phyloP scores from a whole-genome alignment of 768 basidiomycete genomes.

The Boletus rex-veris region DNA sequence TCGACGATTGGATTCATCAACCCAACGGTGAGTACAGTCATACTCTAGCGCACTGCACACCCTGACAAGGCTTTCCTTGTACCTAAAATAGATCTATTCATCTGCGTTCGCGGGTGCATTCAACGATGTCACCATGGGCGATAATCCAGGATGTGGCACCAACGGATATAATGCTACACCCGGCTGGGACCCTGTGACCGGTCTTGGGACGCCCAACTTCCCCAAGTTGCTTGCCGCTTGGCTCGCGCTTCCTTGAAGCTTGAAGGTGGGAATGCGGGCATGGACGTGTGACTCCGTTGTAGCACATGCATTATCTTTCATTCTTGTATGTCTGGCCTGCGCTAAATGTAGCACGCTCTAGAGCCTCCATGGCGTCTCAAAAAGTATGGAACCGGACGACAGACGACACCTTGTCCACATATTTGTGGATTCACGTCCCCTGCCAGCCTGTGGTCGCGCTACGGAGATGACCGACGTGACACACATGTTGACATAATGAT shows the following conservation, averaged over 20 bases:
- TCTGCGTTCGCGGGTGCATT: neutral
- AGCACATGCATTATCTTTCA: no score
- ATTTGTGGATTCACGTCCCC: no score
- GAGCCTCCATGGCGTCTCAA: no score
- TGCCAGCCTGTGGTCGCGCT: no score
- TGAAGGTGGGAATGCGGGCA: neutral
- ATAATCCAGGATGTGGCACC: conserved; percentile 43
- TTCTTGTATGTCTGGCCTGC: no score
- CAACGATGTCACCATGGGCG: conserved; percentile 46
- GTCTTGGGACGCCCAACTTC: conserved; percentile 43
- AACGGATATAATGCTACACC: conserved; percentile 30
- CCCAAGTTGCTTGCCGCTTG: conserved; percentile 34
- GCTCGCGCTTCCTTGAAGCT: conserved; percentile 37
- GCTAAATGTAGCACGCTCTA: no score
- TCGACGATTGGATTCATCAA: conserved; percentile 22
- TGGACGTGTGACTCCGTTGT: neutral
- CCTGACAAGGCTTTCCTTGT: neutral
- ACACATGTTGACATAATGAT: no score
- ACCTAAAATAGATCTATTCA: conserved; percentile 5
- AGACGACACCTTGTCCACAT: no score
- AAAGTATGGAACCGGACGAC: no score
- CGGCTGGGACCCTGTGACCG: conserved; percentile 47
- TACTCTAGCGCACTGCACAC: neutral
- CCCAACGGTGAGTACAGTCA: neutral
- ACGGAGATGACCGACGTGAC: no score